Percentiles rank a stretch among this genome's conserved stretches.
Evolutionary conservation across 2,329 filamentous ascomycete genomes (phyloP).

Genomic region (Xylaria sp.): DNA sequence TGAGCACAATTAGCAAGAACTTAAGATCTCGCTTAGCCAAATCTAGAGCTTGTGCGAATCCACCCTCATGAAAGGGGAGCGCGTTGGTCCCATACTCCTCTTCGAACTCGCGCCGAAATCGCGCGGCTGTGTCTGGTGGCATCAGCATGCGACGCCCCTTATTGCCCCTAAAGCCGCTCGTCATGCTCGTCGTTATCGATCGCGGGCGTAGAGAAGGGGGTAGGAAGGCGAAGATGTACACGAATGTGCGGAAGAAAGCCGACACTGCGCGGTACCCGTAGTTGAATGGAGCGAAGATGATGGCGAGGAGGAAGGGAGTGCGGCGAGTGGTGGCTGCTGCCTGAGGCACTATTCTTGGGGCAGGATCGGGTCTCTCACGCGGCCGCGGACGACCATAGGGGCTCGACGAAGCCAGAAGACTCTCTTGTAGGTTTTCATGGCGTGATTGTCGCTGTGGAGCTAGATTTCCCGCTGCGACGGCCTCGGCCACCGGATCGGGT

Average conservation of each 20-base stretch:
- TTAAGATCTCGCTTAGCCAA: constrained; percentile 90
- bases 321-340: constrained; percentile 74
- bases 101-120: constrained; percentile 93
- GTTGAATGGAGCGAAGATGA: constrained; percentile 85
- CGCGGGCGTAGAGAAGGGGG: constrained; percentile 72
- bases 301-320: constrained; percentile 78
- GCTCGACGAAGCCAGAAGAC: constrained; percentile 57
- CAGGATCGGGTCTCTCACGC: constrained; percentile 67
- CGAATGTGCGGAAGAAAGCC: constrained; percentile 76
- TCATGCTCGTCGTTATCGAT: constrained; percentile 64
- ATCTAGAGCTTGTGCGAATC: constrained; percentile 92
- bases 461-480: constrained; percentile 70
- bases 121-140: constrained; percentile 85
- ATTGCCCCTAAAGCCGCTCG: constrained; percentile 66
- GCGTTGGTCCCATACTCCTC: constrained; percentile 84
- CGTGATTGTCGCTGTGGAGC: constrained; percentile 71
- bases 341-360: constrained; percentile 86
- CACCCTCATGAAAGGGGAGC: constrained; percentile 85
- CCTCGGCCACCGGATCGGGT: constrained; percentile 82
- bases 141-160: constrained; percentile 79
- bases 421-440: constrained; percentile 79
- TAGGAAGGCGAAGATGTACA: constrained; percentile 83
- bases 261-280: constrained; percentile 79
- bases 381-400: constrained; percentile 50
- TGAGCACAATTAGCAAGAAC: constrained; percentile 86